These are phyloP conservation scores for Coniosporium tulheliwenetii DNA, from an alignment of 2,329 filamentous ascomycete genomes.

Conservation along the genomic window DNA sequence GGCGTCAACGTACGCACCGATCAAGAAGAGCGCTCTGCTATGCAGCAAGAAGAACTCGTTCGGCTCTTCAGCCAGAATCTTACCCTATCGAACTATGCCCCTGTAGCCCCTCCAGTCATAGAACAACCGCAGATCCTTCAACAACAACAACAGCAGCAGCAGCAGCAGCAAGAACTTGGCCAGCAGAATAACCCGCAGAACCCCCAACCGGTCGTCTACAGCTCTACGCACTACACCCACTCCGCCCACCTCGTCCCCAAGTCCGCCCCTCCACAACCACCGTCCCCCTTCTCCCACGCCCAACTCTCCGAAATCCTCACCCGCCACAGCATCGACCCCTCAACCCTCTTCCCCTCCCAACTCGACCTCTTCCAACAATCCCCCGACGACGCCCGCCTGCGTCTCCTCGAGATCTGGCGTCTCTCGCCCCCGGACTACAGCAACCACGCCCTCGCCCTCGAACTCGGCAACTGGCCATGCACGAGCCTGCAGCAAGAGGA, in stretches of 20 bases:
- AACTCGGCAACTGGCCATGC: constrained; percentile 40
- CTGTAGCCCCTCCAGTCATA: constrained; percentile 8
- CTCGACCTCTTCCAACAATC: constrained; percentile 65
- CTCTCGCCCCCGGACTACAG: constrained; percentile 56
- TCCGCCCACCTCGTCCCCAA: constrained; percentile 48
- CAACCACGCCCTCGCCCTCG: constrained; percentile 38
- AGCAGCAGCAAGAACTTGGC: constrained; percentile 15
- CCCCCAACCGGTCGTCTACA: constrained; percentile 46
- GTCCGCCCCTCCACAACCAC: constrained; percentile 15
- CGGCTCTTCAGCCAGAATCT: constrained; percentile 64
- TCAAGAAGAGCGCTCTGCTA: constrained; percentile 17
- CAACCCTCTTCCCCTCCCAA: constrained; percentile 56
- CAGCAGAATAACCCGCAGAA: constrained; percentile 3
- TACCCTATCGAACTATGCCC: constrained; percentile 33
- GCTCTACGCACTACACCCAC: constrained; percentile 74
- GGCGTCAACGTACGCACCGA: constrained; percentile 25
- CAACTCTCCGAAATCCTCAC: constrained; percentile 38
- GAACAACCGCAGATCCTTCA: constrained; percentile 17
- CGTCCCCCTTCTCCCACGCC: constrained; percentile 21
- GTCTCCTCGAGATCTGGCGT: constrained; percentile 72
- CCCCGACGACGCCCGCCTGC: constrained; percentile 52
- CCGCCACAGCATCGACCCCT: constrained; percentile 54
- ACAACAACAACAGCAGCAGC: constrained; percentile 13
- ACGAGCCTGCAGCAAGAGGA: constrained; percentile 41
- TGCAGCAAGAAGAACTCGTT: constrained; percentile 69